Percentiles rank a stretch among this genome's conserved stretches.
phyloP scores from a whole-genome alignment of 2,329 filamentous ascomycete genomes.

The Alternaria gansuensis region DNA sequence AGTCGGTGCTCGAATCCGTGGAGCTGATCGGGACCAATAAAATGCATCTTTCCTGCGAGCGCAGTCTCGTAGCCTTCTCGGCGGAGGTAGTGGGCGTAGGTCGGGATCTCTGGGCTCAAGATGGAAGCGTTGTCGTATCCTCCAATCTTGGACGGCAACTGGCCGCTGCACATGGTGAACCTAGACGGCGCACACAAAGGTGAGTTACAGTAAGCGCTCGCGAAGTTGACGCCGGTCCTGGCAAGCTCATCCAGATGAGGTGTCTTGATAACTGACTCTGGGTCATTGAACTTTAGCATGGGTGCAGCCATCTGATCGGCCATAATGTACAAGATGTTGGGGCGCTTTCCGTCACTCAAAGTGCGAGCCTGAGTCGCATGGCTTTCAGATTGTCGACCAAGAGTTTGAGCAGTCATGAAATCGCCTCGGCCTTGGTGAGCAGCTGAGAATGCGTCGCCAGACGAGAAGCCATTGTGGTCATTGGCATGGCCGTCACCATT shows the following conservation, averaged over 20 bases:
- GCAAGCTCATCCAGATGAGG: conserved; percentile 88
- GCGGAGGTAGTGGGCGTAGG: conserved; percentile 91
- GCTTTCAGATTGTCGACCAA: conserved; percentile 36
- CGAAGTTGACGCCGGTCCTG: conserved; percentile 83
- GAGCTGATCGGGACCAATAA: conserved; percentile 86
- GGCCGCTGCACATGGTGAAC: conserved; percentile 93
- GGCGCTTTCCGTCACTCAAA: conserved; percentile 54
- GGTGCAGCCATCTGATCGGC: conserved; percentile 93
- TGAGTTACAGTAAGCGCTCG: conserved; percentile 93
- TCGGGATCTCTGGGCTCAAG: conserved; percentile 83
- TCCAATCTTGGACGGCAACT: conserved; percentile 88
- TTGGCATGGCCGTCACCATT: conserved; percentile 24
- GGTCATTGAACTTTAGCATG: conserved; percentile 90
- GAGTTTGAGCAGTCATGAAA: conserved; percentile 42
- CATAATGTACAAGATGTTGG: conserved; percentile 94
- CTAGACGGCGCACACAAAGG: conserved; percentile 91
- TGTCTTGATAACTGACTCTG: conserved; percentile 87
- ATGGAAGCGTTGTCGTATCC: conserved; percentile 92
- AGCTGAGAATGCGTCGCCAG: conserved; percentile 21
- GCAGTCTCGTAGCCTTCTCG: conserved; percentile 87
- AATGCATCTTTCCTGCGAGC: conserved; percentile 96
- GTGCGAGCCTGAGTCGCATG: conserved; percentile 32
- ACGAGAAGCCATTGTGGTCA: conserved; percentile 24
- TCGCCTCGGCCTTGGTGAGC: conserved; percentile 29
- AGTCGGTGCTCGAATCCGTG: conserved; percentile 88